Evolutionary conservation across 768 basidiomycete species (phyloP), one percentile per base, ranked within the genome.

Genomic region (Amanita molliuscula): DNA sequence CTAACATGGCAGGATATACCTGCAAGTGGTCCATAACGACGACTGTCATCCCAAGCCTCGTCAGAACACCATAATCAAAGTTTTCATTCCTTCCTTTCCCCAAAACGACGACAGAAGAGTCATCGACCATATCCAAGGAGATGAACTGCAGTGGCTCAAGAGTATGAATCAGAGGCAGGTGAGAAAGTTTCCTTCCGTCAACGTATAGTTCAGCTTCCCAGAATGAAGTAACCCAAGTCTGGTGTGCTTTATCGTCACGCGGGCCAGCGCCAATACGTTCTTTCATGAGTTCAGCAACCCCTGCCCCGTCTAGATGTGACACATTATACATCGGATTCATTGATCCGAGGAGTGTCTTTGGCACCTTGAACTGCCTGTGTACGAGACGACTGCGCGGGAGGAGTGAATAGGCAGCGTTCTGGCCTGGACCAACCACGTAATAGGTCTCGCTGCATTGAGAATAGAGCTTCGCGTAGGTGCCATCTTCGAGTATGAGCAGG

Each of bases 401-500:
- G 47, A 60, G 59, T 2, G 15, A 18, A 45, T 55, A 2, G 31
- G 49, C 6, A 36, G 44, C 31, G 49, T 6, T 56, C 53, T 3
- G 62, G 54, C 23, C 29, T 57, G 56, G 29, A 29, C 58, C 60
- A 62, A 68, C 2, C 4, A 62, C 50, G 40, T 61, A 70, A 44
- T 65, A 62, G 3, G 47, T 18, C 4, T 20, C 43, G 0, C 47
- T 43, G 10, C 53, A 47, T 28, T 50, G 50, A 15, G 42, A 48
- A 34, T 60, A 50, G 7, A 73, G 58, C 2, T 51, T 53, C 1
- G 58, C 64, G 40, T 66, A 65, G 0, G 51, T 59, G 4, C 58
- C 64, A 50, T 70, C 55, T 16, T 65, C 60, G n/a, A 74, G 58
- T 3, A 67, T 69, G 1, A 75, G 49, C 3, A 75, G 59, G 1